A percentile compares a stretch with the other conserved stretches of the same genome.
Conservation (phyloP, 1,284 basidiomycete genomes). For the Pyrrhoderma lamaoense region DNA sequence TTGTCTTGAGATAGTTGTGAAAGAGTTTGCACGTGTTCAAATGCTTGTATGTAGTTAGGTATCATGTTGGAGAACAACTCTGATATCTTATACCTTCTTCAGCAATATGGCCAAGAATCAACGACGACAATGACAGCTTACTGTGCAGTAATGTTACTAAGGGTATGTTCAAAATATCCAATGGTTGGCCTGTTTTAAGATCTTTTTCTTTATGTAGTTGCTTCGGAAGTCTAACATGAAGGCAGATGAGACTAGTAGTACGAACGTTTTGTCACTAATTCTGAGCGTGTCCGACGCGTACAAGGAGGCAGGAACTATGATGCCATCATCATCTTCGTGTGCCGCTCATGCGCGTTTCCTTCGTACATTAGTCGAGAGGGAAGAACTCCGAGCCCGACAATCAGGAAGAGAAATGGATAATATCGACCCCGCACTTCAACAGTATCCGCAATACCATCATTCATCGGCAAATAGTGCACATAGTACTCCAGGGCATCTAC, state of each 20-base stretch:
- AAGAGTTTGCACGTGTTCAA: constrained; percentile 65
- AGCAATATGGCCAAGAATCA: constrained; percentile 79
- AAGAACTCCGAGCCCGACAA: constrained; percentile 47
- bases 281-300: constrained; percentile 67
- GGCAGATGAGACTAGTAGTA: constrained; percentile 46
- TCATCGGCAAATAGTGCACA: constrained; percentile 1
- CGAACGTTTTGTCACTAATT: constrained; percentile 59
- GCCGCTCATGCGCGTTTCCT: constrained; percentile 72
- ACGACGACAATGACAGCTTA: constrained; percentile 80
- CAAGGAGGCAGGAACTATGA: constrained; percentile 54
- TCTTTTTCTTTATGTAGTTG: constrained; percentile 43
- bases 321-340: constrained; percentile 52
- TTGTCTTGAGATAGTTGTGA: constrained; percentile 58
- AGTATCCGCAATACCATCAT: background rate
- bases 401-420: constrained; percentile 28
- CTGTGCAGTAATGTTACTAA: constrained; percentile 68
- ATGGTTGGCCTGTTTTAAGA: no score
- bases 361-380: constrained; percentile 56
- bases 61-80: background rate
- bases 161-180: constrained; percentile 46
- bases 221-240: constrained; percentile 53
- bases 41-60: constrained; percentile 52
- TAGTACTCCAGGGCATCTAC: constrained; percentile 3
- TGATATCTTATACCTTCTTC: constrained; percentile 10
- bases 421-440: constrained; percentile 14